phyloP scores from a whole-genome alignment of 129 eudicot genomes.

The Silybum marianum region DNA sequence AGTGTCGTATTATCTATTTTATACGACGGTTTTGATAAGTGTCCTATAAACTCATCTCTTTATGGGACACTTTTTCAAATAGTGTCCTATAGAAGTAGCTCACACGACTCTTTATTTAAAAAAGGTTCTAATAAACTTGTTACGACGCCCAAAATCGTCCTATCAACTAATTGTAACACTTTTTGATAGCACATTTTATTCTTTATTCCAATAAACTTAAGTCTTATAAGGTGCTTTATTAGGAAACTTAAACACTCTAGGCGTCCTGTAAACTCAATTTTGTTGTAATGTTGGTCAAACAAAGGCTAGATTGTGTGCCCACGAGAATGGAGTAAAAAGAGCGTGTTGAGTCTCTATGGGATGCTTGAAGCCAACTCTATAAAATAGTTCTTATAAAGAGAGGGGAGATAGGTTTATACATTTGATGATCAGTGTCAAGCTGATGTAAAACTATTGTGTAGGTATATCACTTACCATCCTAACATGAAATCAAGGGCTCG shows the following conservation, averaged over 20 bases:
- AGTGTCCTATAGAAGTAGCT: background rate
- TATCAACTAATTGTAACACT: background rate
- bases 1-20: background rate
- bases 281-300: background rate
- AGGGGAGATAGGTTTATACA: background rate
- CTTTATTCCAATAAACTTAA: background rate
- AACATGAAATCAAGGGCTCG: conserved; percentile 45
- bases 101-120: background rate
- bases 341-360: background rate
- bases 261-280: background rate
- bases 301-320: background rate
- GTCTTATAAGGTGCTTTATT: background rate
- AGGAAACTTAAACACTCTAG: too few relatives aligned
- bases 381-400: background rate
- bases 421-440: background rate
- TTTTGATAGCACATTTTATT: background rate
- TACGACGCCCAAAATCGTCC: background rate
- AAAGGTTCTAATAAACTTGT: background rate
- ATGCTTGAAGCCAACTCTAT: background rate
- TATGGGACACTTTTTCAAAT: background rate
- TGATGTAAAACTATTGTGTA: background rate
- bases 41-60: background rate
- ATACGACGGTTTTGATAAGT: background rate
- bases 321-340: background rate
- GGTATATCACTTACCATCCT: conserved; percentile 38